Conservation (phyloP, 805 yeast species). For the Jamesozyma gamospora region DNA sequence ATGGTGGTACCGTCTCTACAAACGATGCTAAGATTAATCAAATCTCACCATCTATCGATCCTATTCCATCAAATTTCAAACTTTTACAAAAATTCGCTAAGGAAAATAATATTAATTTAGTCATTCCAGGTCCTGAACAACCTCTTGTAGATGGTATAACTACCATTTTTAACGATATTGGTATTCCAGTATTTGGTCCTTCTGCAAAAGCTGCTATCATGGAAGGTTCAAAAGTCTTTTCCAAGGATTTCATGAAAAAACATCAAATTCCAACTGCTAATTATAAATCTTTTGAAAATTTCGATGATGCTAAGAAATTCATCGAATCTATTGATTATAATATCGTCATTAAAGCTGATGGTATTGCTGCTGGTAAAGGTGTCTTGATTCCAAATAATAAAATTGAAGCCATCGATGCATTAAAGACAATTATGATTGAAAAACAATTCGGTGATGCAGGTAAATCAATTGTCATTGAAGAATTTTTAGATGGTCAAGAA, state of each 20-base stretch:
- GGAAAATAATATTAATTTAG: constrained; percentile 56
- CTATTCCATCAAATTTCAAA: constrained; percentile 57
- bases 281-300: constrained; percentile 72
- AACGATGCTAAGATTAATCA: constrained; percentile 46
- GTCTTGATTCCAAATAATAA: constrained; percentile 81
- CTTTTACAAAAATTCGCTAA: constrained; percentile 65
- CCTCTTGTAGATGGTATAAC: constrained; percentile 93
- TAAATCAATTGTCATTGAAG: constrained; percentile 90
- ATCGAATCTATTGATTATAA: constrained; percentile 45
- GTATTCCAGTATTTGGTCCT: constrained; percentile 98
- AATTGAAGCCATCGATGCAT: constrained; percentile 76
- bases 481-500: constrained; percentile 93
- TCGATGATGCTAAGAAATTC: constrained; percentile 64
- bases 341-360: constrained; percentile 92
- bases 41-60: constrained; percentile 47
- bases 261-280: constrained; percentile 92
- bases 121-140: constrained; percentile 98
- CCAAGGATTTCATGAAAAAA: constrained; percentile 86
- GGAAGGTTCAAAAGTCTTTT: constrained; percentile 95
- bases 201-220: constrained; percentile 76
- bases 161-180: constrained; percentile 60
- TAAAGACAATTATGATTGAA: constrained; percentile 81
- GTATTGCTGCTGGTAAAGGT: constrained; percentile 98
- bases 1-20: constrained; percentile 71
- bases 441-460: constrained; percentile 90